Conservation (phyloP, 1,139 yeast genomes). For the Candida sp. region DNA sequence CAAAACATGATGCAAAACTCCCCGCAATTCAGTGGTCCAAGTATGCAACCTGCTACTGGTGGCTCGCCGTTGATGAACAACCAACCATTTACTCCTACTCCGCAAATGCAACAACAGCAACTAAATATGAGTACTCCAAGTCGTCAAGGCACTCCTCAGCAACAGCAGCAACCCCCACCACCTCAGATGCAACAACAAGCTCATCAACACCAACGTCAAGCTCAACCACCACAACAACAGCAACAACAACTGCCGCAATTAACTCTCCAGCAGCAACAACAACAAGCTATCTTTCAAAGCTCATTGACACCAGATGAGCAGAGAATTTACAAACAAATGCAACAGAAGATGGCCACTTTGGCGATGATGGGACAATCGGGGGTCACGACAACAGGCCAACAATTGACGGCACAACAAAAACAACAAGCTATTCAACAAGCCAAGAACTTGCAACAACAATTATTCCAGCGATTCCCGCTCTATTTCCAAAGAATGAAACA, state of each 20-base stretch:
- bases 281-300: conserved; percentile 50
- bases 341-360: conserved; percentile 44
- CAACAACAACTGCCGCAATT: conserved; percentile 17
- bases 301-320: conserved; percentile 49
- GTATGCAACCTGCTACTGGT: conserved; percentile 6
- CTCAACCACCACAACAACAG: conserved; percentile 14
- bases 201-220: conserved; percentile 16
- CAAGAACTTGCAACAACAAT: conserved; percentile 45
- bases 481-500: conserved; percentile 50
- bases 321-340: conserved; percentile 47
- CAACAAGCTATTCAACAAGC: conserved; percentile 53
- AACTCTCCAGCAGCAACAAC: conserved; percentile 44
- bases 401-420: conserved; percentile 48
- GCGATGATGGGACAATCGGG: conserved; percentile 52
- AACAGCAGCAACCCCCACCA: conserved; percentile 2
- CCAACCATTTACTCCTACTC: conserved; percentile 7
- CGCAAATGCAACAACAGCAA: conserved; percentile 16
- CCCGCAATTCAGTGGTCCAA: conserved; percentile 7
- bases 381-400: conserved; percentile 47
- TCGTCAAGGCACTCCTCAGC: conserved; percentile 5
- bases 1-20: conserved; percentile 5
- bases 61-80: conserved; percentile 15
- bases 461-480: conserved; percentile 46
- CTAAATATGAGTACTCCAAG: conserved; percentile 6
- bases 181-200: background rate